Evolutionary conservation across 2,329 filamentous ascomycete species (phyloP).

Genomic region (Capronia coronata): DNA sequence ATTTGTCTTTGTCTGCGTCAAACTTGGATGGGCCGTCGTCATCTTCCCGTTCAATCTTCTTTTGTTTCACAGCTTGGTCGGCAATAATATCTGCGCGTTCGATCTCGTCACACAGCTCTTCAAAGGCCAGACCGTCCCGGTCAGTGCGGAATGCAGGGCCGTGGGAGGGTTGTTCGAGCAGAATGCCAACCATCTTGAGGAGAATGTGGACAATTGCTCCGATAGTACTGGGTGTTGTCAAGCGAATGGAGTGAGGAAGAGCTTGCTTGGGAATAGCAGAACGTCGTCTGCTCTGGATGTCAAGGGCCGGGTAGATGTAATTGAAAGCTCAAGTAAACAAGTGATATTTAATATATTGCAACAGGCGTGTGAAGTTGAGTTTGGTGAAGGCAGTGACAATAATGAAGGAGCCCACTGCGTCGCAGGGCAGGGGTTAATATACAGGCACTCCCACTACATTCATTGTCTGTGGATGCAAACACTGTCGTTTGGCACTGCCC

Average conservation of each 20-base stretch:
- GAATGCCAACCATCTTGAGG: constrained; percentile 18
- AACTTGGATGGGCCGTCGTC: constrained; percentile 57
- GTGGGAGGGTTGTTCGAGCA: constrained; percentile 19
- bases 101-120: constrained; percentile 54
- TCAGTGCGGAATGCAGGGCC: constrained; percentile 31
- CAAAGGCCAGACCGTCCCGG: constrained; percentile 52
- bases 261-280: not conserved
- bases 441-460: not conserved
- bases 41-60: constrained; percentile 30
- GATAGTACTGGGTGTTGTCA: not conserved
- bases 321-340: not conserved
- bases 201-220: not conserved
- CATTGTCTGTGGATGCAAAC: constrained; percentile 1
- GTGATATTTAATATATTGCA: not conserved
- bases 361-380: not conserved
- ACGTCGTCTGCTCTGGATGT: not conserved
- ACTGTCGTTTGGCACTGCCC: not conserved
- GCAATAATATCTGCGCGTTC: constrained; percentile 57
- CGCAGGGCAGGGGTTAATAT: constrained; percentile 2
- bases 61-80: constrained; percentile 45
- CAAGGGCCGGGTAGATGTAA: not conserved
- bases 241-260: not conserved
- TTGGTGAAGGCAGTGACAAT: not conserved
- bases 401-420: not conserved
- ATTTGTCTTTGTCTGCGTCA: constrained; percentile 70